Conservation (phyloP, 257 asterid species). For the Solanum ahanhuiri region DNA sequence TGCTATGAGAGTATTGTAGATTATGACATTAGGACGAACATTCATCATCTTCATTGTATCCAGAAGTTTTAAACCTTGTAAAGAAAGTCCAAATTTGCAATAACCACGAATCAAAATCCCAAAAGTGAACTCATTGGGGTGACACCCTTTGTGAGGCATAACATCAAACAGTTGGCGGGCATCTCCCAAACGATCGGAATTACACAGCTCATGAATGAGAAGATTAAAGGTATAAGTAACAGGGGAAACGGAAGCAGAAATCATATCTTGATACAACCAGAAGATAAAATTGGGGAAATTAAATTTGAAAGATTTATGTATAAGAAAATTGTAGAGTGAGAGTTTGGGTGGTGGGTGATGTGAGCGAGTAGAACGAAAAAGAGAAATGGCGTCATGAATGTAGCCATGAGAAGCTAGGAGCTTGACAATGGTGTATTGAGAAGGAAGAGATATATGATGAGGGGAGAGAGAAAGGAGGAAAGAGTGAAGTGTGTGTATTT, state of each 20-base stretch:
- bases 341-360: constrained; percentile 49
- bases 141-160: constrained; percentile 66
- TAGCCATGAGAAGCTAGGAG: constrained; percentile 40
- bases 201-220: constrained; percentile 48
- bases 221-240: constrained; percentile 72
- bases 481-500: constrained; percentile 49
- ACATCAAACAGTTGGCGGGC: constrained; percentile 69
- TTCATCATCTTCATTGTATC: constrained; percentile 48
- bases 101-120: constrained; percentile 84
- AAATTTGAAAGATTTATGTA: neutral
- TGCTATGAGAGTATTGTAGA: constrained; percentile 68
- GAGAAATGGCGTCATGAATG: constrained; percentile 39
- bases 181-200: constrained; percentile 45
- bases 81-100: constrained; percentile 41
- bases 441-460: neutral
- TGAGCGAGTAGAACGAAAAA: constrained; percentile 51
- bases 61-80: constrained; percentile 64
- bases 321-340: constrained; percentile 47
- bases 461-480: constrained; percentile 30
- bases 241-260: constrained; percentile 47
- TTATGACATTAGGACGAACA: constrained; percentile 44
- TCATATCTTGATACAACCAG: constrained; percentile 64
- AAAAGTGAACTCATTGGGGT: constrained; percentile 63
- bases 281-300: constrained; percentile 32
- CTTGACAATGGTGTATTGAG: constrained; percentile 34